Conservation (phyloP, 176 grass and related monocot genomes). For the Panicum miliaceum region DNA sequence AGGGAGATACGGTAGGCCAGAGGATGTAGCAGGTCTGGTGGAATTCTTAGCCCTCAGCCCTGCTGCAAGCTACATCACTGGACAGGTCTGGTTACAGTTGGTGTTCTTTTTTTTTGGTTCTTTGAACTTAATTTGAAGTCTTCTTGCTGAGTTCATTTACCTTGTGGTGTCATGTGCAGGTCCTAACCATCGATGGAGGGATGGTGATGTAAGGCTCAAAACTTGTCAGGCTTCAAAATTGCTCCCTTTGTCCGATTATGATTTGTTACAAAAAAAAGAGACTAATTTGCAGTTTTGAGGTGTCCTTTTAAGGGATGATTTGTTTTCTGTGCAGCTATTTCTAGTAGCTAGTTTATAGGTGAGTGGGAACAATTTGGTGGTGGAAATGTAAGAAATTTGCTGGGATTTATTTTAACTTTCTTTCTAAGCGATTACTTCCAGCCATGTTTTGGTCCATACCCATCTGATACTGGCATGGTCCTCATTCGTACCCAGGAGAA, state of each 20-base stretch:
- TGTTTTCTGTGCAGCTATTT: not conserved
- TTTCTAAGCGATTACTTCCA: not conserved
- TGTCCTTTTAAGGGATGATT: not conserved
- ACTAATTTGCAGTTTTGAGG: too few relatives aligned
- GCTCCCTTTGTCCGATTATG: too few relatives aligned
- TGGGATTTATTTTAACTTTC: not conserved
- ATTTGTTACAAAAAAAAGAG: too few relatives aligned
- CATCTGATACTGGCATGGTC: not conserved
- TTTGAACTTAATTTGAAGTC: not conserved
- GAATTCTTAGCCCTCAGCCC: conserved; percentile 70
- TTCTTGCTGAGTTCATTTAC: not conserved
- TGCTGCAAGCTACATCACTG: conserved; percentile 76
- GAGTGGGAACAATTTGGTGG: not conserved
- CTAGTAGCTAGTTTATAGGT: not conserved
- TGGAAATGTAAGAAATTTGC: too few relatives aligned
- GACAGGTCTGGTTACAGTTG: conserved; percentile 53
- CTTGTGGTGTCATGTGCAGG: conserved; percentile 40
- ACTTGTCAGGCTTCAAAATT: too few relatives aligned
- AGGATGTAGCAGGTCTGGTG: conserved; percentile 78
- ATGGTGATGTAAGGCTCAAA: conserved; percentile 74
- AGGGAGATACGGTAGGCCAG: conserved; percentile 68
- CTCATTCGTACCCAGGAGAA: not conserved
- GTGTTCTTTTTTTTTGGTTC: not conserved
- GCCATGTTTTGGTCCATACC: not conserved
- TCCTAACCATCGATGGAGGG: conserved; percentile 73